Base-by-base conservation (phyloP, 257 asterid species). In the Agastache rugosa region DNA sequence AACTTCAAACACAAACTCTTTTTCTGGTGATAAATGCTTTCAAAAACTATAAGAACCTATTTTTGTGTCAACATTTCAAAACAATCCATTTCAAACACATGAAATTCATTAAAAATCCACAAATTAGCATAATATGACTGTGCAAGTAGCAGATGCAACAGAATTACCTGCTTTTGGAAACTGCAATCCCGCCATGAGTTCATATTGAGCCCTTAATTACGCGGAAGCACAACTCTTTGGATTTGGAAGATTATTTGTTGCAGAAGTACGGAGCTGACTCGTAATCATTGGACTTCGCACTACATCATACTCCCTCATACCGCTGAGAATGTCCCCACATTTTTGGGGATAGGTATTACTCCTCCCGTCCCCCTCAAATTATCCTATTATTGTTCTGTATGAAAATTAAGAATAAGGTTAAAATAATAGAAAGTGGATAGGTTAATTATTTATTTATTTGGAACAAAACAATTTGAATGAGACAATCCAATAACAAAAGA, bases 151-250 rank as follows among this genome's bases (percentile, higher is more conserved):
- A 44, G 19, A 41, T 8, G 45, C 8, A 2, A 53, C 45, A 45
- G 58, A 44, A 67, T 68, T 74, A 81, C 85, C 82, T 8, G 77
- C n/a, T 41, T 81, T 22, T 39, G 72, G 58, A 34, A 39, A 53
- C 70, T 27, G 78, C 75, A 77, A 31, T 64, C 74, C 41, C 44
- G 5, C 75, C 60, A 51, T 63, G 69, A 39, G 39, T 20, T 78
- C 85, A 77, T 74, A 64, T 69, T 22, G 22, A 73, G 67, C 68
- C 60, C 71, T 76, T 5, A n/a, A 62, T 50, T 37, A 17, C 7
- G 37, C n/a, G 47, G 42, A 19, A 67, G 19, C 74, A 42, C 69
- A 41, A 22, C 14, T 2, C 16, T 47, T 5, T n/a, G n/a, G n/a
- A n/a, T n/a, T n/a, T n/a, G n/a, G n/a, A n/a, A n/a, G n/a, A n/a